Evolutionary conservation across 257 asterid species (phyloP).

Genomic region (Solanum chiquidenum): DNA sequence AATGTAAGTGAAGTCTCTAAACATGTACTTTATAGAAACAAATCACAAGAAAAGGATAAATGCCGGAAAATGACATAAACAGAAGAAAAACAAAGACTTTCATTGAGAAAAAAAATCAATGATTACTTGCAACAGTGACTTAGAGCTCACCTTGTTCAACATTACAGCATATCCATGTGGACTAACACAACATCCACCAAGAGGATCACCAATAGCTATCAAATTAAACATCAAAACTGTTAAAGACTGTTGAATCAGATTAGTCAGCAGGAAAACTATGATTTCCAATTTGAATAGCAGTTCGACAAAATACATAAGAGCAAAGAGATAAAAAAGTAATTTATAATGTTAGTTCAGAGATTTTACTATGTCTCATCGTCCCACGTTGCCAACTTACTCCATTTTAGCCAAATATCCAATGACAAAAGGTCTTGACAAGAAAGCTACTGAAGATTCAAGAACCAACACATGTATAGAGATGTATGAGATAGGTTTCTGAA

Average conservation of each 20-base stretch:
- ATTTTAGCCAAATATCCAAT: background rate
- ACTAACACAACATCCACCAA: constrained; percentile 82
- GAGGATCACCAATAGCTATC: constrained; percentile 87
- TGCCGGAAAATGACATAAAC: background rate
- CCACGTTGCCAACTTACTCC: background rate
- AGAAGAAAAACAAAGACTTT: background rate
- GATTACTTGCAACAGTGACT: background rate
- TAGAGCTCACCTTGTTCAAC: constrained; percentile 66
- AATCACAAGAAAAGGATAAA: background rate
- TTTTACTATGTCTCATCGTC: background rate
- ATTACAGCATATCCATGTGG: constrained; percentile 78
- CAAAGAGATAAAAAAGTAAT: background rate
- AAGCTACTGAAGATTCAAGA: background rate
- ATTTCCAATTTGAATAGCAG: background rate
- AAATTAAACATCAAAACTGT: constrained; percentile 1
- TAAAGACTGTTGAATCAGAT: background rate
- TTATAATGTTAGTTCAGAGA: background rate
- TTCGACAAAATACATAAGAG: background rate
- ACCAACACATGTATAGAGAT: background rate
- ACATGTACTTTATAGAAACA: background rate
- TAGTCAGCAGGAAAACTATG: background rate
- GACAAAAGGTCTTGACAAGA: background rate
- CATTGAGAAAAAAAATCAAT: background rate
- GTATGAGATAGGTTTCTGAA: background rate
- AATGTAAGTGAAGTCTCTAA: constrained; percentile 1